These are phyloP conservation scores for Cnidoscolus chayamansa DNA, from an alignment of 441 rosid species.

Conservation along the genomic window DNA sequence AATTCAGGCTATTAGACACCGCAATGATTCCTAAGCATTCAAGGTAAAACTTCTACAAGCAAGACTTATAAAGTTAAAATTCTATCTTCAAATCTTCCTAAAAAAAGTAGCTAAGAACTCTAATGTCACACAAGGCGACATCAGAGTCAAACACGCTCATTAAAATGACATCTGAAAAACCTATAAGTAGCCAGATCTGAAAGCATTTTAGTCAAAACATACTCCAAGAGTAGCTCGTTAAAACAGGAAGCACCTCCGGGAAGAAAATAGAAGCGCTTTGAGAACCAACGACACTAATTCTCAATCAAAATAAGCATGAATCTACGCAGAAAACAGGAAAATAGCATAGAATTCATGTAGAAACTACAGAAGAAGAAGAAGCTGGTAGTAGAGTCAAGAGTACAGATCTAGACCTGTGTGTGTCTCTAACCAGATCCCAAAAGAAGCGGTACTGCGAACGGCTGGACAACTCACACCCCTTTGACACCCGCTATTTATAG, in stretches of 20 bases:
- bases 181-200: constrained; percentile 29
- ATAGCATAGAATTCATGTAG: background rate
- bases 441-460: constrained; percentile 6
- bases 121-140: background rate
- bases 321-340: background rate
- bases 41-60: background rate
- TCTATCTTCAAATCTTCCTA: background rate
- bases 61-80: background rate
- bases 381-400: constrained; percentile 3
- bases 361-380: background rate
- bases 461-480: background rate
- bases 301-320: background rate
- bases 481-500: constrained; percentile 34
- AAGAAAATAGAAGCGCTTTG: background rate
- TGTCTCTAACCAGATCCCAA: constrained; percentile 21
- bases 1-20: background rate
- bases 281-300: background rate
- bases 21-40: background rate
- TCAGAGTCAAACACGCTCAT: background rate
- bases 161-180: background rate
- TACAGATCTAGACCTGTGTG: constrained; percentile 18
- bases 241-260: background rate
- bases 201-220: background rate
- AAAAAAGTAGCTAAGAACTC: constrained; percentile 4
- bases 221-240: background rate